Conservation (phyloP, 768 basidiomycete species). For the Xerocomellus chrysenteron region DNA sequence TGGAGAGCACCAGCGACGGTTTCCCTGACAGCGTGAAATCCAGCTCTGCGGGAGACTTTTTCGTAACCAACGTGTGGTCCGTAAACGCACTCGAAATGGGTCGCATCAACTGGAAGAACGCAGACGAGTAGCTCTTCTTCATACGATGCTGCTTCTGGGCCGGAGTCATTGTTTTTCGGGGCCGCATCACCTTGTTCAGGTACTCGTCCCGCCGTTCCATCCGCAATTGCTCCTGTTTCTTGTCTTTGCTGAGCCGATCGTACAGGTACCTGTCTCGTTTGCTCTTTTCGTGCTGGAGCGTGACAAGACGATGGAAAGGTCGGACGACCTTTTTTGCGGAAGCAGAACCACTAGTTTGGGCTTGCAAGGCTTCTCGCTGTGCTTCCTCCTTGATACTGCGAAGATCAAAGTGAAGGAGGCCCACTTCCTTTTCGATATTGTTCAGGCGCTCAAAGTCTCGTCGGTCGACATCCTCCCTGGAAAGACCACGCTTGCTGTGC, state of each 20-base stretch:
- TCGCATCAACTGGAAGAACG: slow-evolving; percentile 84
- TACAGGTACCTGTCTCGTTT: slow-evolving; percentile 72
- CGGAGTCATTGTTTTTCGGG: slow-evolving; percentile 47
- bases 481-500: slow-evolving; percentile 41
- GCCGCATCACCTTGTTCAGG: slow-evolving; percentile 69
- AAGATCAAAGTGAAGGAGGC: slow-evolving; percentile 61
- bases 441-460: slow-evolving; percentile 75
- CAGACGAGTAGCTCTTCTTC: slow-evolving; percentile 83
- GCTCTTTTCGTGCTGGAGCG: slow-evolving; percentile 76
- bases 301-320: slow-evolving; percentile 65
- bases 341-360: slow-evolving; percentile 40
- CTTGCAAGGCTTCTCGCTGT: slow-evolving; percentile 55
- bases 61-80: slow-evolving; percentile 49
- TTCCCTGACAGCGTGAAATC: slow-evolving; percentile 74
- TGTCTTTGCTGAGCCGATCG: slow-evolving; percentile 70
- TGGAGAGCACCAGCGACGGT: slow-evolving; percentile 70
- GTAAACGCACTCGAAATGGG: slow-evolving; percentile 86
- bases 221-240: slow-evolving; percentile 68
- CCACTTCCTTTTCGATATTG: slow-evolving; percentile 70
- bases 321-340: slow-evolving; percentile 55
- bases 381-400: slow-evolving; percentile 77
- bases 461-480: slow-evolving; percentile 57
- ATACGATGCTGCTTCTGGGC: slow-evolving; percentile 77
- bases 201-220: slow-evolving; percentile 75
- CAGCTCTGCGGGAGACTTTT: slow-evolving; percentile 68